Evolutionary conservation across 2,329 filamentous ascomycete species (phyloP).

Genomic region (Neonectria hederae): DNA sequence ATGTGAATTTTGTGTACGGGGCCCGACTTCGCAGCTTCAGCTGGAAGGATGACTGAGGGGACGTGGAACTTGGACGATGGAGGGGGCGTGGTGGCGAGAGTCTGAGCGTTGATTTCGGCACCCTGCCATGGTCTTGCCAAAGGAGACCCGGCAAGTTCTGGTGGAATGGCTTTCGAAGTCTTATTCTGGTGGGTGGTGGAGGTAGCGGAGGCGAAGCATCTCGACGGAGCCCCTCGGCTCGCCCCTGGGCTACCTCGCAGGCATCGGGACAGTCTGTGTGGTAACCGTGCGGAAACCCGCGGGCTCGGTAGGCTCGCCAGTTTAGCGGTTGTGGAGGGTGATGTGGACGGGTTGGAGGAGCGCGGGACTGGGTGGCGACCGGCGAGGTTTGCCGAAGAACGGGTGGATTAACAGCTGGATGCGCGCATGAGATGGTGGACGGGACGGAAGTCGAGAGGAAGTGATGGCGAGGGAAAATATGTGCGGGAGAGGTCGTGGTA

Average conservation of each 20-base stretch:
- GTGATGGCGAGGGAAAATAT: background rate
- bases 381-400: conserved; percentile 20
- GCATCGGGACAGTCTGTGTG: conserved; percentile 50
- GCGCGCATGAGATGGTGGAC: conserved; percentile 14
- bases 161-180: conserved; percentile 34
- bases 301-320: conserved; percentile 51
- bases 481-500: background rate
- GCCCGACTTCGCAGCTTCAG: conserved; percentile 45
- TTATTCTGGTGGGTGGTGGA: conserved; percentile 36
- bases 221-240: conserved; percentile 50
- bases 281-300: conserved; percentile 57
- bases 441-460: background rate
- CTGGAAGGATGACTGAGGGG: conserved; percentile 49
- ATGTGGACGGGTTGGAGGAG: background rate
- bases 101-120: conserved; percentile 16
- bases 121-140: conserved; percentile 36
- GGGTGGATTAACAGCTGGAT: conserved; percentile 20
- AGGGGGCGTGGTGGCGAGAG: conserved; percentile 25
- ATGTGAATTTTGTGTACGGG: conserved; percentile 53
- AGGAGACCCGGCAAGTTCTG: conserved; percentile 29
- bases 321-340: conserved; percentile 38
- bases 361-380: conserved; percentile 20
- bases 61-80: conserved; percentile 44
- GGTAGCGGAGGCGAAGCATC: conserved; percentile 45
- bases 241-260: conserved; percentile 49